Evolutionary conservation across 176 grass and related monocot genomes (phyloP), one percentile per base, ranked within the genome.

Genomic region (Ensete ventricosum): DNA sequence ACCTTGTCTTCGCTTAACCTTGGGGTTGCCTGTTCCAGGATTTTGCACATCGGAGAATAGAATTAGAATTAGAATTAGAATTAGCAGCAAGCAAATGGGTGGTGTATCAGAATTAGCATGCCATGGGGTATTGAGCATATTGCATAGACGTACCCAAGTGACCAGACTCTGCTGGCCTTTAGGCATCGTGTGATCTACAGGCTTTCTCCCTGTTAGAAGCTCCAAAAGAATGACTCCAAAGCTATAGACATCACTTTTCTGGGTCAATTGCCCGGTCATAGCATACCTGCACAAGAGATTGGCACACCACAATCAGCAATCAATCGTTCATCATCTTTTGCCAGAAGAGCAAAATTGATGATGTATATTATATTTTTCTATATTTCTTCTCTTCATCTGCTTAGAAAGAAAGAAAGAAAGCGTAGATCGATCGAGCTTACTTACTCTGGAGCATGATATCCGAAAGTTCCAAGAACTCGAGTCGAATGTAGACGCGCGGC

Each of bases 131-230:
- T 19, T 50, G 17, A 50, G 43, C 64, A 16, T 53, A 16, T 53
- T 29, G 52, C 55, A 22, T 25, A 12, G 53, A 29, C 69, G 2
- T 50, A 89, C 87, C 83, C 83, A 89, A 22, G 87, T 89, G 25
- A 89, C 87, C 52, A 89, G 77, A 25, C 77, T 83, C 2, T 85
- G 87, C 21, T 89, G 80, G 26, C 83, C 83, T 67, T 89, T 85
- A 0, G 87, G 87, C 87, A 85, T 85, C 27, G 87, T 89, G 23
- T 89, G 87, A 63, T 89, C 87, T 50, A 89, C 83, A 11, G 87
- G 87, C 68, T 89, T 85, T 67, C 87, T 70, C n/a, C 87, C 87
- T 8, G 87, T 85, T 11, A 89, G 51, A 51, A 89, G 77, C 73
- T 89, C 83, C 6, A 89, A 60, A 24, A 89, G 80, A 68, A 89